Base-by-base conservation (phyloP, 2,329 filamentous ascomycete species). In the Mariannaea elegans region DNA sequence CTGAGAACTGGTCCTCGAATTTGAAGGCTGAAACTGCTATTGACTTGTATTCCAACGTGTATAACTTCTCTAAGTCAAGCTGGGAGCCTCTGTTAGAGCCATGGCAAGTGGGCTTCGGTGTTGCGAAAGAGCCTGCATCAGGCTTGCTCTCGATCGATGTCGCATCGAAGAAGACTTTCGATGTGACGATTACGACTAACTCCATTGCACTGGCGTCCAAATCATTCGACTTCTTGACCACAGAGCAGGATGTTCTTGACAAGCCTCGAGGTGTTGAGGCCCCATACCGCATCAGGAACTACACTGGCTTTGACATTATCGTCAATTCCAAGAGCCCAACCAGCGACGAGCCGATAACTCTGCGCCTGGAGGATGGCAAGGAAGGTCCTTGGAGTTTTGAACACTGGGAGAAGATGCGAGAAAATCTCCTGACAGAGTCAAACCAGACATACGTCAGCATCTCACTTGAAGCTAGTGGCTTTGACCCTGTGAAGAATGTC, bases 11-110 rank as follows among this genome's bases (percentile, higher is more conserved):
- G 95, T 94, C 94, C 1, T 90, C 89, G 5, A 90, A 89, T 19
- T 83, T 99, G 75, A 93, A 89, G 70, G 94, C 92, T 0, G 93
- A 97, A 72, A 91, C 93, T 0, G 90, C 87, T n/a, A 89, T 99
- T 46, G 93, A 97, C 63, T 93, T 94, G 65, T 97, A 97, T 76
- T 87, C 96, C 69, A 99, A 98, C 71, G 90, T 99, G 23, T 99
- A 97, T 82, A 99, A 99, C 77, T 99, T 99, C 78, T 95, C 95
- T 13, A 99, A 99, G 75, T 99, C 95, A 0, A 93, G 93, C 3
- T 99, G 95, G 95, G 95, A 99, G 75, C 95, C 95, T 3, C 79
- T 99, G 31, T 87, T 99, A 23, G 95, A 99, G 74, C 96, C 96
- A 7, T 99, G 95, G 95, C 89, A 94, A 66, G 83, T 98, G n/a